Percentiles rank a stretch among this genome's conserved stretches.
Conservation (phyloP, 2,329 filamentous ascomycete genomes). For the Hymenoscyphus salicellus region DNA sequence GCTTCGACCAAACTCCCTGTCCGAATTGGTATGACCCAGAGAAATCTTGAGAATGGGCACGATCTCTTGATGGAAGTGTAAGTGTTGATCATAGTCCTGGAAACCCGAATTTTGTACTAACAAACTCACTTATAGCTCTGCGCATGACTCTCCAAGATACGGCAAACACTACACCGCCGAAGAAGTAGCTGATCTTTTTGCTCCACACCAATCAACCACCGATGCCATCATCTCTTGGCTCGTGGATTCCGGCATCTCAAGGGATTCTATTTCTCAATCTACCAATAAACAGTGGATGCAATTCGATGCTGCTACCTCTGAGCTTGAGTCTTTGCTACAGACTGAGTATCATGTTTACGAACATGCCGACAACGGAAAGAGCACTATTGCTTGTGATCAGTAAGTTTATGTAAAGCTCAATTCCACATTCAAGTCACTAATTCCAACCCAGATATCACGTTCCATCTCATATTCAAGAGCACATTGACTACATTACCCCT, state of each 20-base stretch:
- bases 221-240: constrained; percentile 54
- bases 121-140: constrained; percentile 27
- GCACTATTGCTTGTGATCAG: constrained; percentile 32
- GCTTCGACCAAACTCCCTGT: constrained; percentile 18
- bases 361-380: constrained; percentile 49
- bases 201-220: constrained; percentile 43
- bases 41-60: constrained; percentile 46
- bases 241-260: constrained; percentile 48
- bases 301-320: constrained; percentile 34
- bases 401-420: not conserved
- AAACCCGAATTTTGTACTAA: not conserved
- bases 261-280: constrained; percentile 48
- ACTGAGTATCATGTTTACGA: constrained; percentile 44
- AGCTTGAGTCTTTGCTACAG: constrained; percentile 50
- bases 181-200: constrained; percentile 43
- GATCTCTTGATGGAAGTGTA: constrained; percentile 42
- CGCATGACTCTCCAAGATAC: constrained; percentile 45
- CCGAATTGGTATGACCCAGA: constrained; percentile 44
- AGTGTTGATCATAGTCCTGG: constrained; percentile 1
- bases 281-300: constrained; percentile 30
- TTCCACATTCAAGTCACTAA: not conserved
- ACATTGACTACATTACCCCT: constrained; percentile 35
- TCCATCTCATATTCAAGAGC: constrained; percentile 28
- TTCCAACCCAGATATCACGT: constrained; percentile 25
- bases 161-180: constrained; percentile 46